Evolutionary conservation across 106 monocot genomes (phyloP).

Genomic region (Dendrobium officinale): DNA sequence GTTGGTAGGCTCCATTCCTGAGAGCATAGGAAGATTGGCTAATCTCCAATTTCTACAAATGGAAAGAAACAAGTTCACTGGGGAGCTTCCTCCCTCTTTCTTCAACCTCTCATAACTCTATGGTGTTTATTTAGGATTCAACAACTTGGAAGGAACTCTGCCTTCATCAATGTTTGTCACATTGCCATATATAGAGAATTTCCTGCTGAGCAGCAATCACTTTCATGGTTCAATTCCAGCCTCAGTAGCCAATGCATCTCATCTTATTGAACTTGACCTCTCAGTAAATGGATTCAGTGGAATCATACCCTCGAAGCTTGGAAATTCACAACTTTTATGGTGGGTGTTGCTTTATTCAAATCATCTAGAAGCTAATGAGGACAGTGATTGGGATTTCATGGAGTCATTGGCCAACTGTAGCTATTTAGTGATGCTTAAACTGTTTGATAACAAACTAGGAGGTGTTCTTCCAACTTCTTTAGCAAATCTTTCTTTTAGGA

Average conservation of each 20-base stretch:
- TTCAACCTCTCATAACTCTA: conserved; percentile 12
- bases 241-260: conserved; percentile 19
- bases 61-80: conserved; percentile 1
- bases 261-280: not conserved
- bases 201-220: not conserved
- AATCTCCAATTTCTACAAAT: conserved; percentile 2
- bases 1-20: conserved; percentile 12
- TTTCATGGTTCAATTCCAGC: conserved; percentile 14
- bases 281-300: conserved; percentile 4
- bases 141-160: conserved; percentile 8
- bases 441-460: conserved; percentile 9
- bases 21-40: conserved; percentile 4
- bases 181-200: not conserved
- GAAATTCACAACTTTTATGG: not conserved
- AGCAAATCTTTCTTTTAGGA: conserved; percentile 7
- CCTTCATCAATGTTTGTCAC: not conserved
- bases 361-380: not conserved
- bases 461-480: conserved; percentile 17
- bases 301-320: conserved; percentile 5
- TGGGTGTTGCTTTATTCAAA: not conserved
- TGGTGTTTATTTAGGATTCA: not conserved
- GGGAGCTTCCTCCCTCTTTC: conserved; percentile 9
- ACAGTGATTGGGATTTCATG: conserved; percentile 12
- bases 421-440: not conserved
- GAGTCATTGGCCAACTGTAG: conserved; percentile 17